Evolutionary conservation across 768 basidiomycete species (phyloP).

Genomic region (Strobilomyces confusus): DNA sequence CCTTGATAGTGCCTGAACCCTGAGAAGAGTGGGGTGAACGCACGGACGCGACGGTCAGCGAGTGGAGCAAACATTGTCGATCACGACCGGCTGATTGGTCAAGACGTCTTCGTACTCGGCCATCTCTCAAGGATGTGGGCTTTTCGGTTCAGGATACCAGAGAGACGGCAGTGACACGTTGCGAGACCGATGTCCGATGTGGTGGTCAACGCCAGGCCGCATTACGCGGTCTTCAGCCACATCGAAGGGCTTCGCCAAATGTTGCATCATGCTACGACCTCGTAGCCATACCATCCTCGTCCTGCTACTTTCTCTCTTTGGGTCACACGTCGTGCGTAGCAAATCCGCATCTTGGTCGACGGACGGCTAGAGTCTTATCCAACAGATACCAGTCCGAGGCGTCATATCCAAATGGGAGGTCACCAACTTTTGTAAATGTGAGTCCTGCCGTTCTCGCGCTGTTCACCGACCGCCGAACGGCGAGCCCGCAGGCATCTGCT

Average conservation of each 20-base stretch:
- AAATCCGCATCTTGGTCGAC: not conserved
- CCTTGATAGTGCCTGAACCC: conserved; percentile 99
- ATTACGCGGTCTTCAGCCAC: conserved; percentile 16
- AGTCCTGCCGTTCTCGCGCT: conserved; percentile 11
- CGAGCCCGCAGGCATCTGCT: conserved; percentile 74
- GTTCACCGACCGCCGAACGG: conserved; percentile 2
- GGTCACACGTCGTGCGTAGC: conserved; percentile 26
- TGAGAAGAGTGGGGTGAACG: conserved; percentile 36
- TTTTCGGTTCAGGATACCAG: conserved; percentile 3
- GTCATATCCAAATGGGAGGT: conserved; percentile 78
- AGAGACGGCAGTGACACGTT: conserved; percentile 1
- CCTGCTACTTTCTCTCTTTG: conserved; percentile 18
- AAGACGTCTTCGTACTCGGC: conserved; percentile 90
- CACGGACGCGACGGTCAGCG: conserved; percentile 21
- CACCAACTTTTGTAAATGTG: conserved; percentile 90
- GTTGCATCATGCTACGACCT: conserved; percentile 17
- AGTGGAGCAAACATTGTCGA: conserved; percentile 78
- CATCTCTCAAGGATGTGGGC: conserved; percentile 42
- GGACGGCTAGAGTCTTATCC: conserved; percentile 12
- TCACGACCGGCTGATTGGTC: conserved; percentile 98
- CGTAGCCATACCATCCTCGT: conserved; percentile 7
- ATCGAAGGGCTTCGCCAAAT: not conserved
- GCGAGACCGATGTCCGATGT: not conserved
- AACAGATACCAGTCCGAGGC: conserved; percentile 39
- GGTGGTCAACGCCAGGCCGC: conserved; percentile 3